Evolutionary conservation across 1,284 basidiomycete species (phyloP), one percentile per base, ranked within the genome.

Genomic region (Ganoderma sp.): DNA sequence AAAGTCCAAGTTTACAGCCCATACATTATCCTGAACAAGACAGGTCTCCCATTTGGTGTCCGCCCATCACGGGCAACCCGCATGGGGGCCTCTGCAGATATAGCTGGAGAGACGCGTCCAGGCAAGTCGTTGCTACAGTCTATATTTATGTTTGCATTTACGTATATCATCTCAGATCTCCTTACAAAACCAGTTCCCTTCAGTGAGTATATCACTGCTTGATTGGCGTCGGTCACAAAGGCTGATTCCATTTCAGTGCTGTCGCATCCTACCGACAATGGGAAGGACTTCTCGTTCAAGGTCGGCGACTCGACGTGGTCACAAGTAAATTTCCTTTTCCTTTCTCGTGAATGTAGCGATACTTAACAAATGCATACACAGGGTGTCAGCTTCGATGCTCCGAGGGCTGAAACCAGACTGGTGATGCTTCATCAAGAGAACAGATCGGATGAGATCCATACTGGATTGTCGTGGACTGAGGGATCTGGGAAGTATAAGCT

Each of bases 401-500:
- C 97, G 34, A 88, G 93, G 1, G 96, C 97, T 9, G 96, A 99
- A 75, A 93, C 91, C 65, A 92, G 93, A 71, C 85, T 99, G 64
- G 87, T 91, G 57, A 87, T 97, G 71, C 85, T 90, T 2, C 90
- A 91, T 2, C 83, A 87, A 59, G 84, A 84, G 45, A 87, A 88
- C 67, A 92, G 87, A 74, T 82, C 88, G n/a, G 91, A 93, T 63
- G 93, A 97, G 78, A 87, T 92, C 69, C 94, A 97, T 75, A 81
- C 96, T 45, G 98, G 98, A 7, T 77, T 99, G 63, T 97, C 96
- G 5, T 98, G 98, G 87, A 87, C 89, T 25, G 97, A 98, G 78
- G 97, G 97, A 4, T 82, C 93, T 34, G 98, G 98, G 60, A 98
- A 97, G 85, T 99, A 99, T 81, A 98, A 99, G 79, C 83, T 99